Percentiles rank a stretch among this genome's conserved stretches.
phyloP scores from a whole-genome alignment of 1,284 basidiomycete species.

The Fomes fomentarius region DNA sequence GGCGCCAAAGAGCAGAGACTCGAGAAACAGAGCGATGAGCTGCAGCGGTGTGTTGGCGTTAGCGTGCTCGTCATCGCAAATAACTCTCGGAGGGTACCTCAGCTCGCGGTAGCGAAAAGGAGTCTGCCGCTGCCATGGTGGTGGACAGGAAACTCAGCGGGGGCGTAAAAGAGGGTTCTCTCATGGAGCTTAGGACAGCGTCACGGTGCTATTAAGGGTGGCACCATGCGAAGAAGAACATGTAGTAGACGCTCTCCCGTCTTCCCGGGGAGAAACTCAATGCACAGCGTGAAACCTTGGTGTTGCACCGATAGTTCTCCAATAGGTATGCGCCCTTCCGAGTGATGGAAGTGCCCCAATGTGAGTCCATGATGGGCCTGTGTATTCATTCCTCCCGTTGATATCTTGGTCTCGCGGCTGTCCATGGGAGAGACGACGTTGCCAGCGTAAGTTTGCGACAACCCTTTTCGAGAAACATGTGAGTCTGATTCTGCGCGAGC shows the following conservation, averaged over 20 bases:
- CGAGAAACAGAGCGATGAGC: conserved; percentile 13
- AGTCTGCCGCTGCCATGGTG: conserved; percentile 2
- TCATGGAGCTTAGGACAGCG: background rate
- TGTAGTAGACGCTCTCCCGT: background rate
- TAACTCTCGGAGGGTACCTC: conserved; percentile 4
- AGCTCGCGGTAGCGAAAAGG: conserved; percentile 7
- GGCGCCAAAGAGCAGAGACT: conserved; percentile 16
- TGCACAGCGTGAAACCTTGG: too few species aligned
- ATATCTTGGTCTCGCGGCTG: too few species aligned
- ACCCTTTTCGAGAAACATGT: too few species aligned
- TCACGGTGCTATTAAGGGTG: background rate
- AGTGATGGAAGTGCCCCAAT: too few species aligned
- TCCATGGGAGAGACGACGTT: too few species aligned
- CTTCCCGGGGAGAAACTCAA: background rate
- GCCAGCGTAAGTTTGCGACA: too few species aligned
- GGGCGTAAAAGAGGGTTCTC: background rate
- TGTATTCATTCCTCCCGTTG: too few species aligned
- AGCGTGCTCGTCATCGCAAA: background rate
- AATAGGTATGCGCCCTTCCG: too few species aligned
- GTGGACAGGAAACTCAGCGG: background rate
- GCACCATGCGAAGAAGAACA: background rate
- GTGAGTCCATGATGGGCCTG: too few species aligned
- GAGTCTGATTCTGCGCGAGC: too few species aligned
- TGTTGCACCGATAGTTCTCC: too few species aligned
- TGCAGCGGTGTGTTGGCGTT: background rate